These are phyloP conservation scores for Ceriops tagal DNA, from an alignment of 345 rosid genomes.

Conservation along the genomic window DNA sequence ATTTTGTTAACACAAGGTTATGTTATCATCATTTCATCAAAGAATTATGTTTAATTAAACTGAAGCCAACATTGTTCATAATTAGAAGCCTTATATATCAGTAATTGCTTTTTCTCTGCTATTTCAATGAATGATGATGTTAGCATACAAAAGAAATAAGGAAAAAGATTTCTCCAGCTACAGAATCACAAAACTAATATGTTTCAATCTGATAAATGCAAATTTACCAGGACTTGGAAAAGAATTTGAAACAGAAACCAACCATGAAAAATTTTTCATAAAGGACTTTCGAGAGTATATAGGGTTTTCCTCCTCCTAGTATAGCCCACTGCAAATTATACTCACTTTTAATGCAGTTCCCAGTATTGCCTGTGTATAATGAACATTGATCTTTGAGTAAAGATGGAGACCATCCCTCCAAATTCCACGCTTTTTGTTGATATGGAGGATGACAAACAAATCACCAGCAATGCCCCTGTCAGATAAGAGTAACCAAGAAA, in stretches of 20 bases:
- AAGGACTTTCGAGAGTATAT: not conserved
- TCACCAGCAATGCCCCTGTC: conserved; percentile 72
- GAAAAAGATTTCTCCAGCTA: no score
- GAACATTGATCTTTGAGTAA: conserved; percentile 64
- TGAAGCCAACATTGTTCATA: no score
- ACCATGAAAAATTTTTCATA: not conserved
- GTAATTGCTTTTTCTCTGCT: no score
- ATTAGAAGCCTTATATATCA: no score
- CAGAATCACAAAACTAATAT: no score
- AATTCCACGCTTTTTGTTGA: conserved; percentile 73
- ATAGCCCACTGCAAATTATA: not conserved
- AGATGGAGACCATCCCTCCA: conserved; percentile 75
- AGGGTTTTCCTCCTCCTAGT: not conserved
- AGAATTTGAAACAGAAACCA: no score
- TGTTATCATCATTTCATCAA: no score
- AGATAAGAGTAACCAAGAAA: conserved; percentile 1
- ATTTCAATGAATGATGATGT: no score
- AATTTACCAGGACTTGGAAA: no score
- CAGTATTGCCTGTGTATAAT: conserved; percentile 79
- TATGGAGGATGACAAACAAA: conserved; percentile 57
- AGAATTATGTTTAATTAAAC: no score
- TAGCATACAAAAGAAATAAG: no score
- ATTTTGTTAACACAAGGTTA: not conserved
- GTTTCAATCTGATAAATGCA: no score
- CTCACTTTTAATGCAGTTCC: conserved; percentile 65